Conservation (phyloP, 345 rosid species). For the Capsella bursapastoris region DNA sequence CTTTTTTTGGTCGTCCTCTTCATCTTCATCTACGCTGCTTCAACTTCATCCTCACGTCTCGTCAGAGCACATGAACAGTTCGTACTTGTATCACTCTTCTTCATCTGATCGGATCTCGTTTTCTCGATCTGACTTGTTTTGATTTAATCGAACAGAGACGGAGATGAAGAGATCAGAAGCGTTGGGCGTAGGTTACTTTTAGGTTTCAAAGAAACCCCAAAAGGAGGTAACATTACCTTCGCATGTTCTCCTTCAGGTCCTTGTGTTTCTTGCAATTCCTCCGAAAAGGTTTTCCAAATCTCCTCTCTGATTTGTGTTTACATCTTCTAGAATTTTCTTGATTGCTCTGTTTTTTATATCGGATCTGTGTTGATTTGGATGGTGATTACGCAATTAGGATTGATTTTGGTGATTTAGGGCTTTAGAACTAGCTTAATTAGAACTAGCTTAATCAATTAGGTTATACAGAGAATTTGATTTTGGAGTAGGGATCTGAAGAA, state of each 20-base stretch:
- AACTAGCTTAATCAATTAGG: too few relatives aligned
- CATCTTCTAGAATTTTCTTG: background rate
- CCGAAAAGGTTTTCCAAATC: constrained; percentile 65
- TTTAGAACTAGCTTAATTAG: background rate
- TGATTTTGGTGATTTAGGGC: background rate
- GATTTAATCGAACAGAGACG: constrained; percentile 12
- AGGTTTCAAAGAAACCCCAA: constrained; percentile 68
- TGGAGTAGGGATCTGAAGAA: background rate
- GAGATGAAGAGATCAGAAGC: constrained; percentile 39
- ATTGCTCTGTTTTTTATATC: background rate
- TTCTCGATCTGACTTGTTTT: constrained; percentile 28
- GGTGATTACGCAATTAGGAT: background rate
- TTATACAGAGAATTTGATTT: background rate
- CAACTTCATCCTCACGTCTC: constrained; percentile 23
- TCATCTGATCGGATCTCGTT: constrained; percentile 26
- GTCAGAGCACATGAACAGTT: constrained; percentile 38
- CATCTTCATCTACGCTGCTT: constrained; percentile 37
- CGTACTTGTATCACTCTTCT: background rate
- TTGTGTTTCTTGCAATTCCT: constrained; percentile 79
- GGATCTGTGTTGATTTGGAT: constrained; percentile 21
- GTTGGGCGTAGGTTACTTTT: constrained; percentile 58
- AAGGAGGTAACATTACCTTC: constrained; percentile 70
- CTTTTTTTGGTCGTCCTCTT: constrained; percentile 23
- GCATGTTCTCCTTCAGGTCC: constrained; percentile 95
- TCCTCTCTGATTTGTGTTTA: background rate